Evolutionary conservation across 164 flowering plant genomes (phyloP).

Genomic region (Nymphaea thermarum): DNA sequence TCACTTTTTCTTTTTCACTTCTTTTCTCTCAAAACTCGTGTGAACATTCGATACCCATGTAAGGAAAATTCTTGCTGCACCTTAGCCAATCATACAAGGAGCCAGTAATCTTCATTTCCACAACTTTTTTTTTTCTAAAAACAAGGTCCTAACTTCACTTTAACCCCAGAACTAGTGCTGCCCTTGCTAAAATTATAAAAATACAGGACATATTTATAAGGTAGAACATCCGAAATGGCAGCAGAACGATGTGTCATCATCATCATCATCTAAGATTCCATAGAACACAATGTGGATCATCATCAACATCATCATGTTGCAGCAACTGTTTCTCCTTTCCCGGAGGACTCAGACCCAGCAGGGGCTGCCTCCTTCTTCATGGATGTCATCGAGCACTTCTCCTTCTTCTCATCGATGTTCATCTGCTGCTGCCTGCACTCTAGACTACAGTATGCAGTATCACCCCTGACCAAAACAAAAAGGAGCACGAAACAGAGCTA

Average conservation of each 20-base stretch:
- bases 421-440: conserved; percentile 60
- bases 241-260: not conserved
- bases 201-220: not conserved
- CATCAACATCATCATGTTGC: conserved; percentile 8
- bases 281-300: not conserved
- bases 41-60: not conserved
- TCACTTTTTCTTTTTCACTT: not conserved
- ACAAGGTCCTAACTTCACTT: not conserved
- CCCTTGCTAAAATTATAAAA: no score
- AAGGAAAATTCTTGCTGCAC: not conserved
- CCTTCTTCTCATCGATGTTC: conserved; percentile 46
- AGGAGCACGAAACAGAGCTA: no score
- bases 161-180: not conserved
- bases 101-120: not conserved
- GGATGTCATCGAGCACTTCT: conserved; percentile 32
- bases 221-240: not conserved
- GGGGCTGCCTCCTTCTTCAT: conserved; percentile 18
- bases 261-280: not conserved
- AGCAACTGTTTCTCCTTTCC: conserved; percentile 25
- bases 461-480: conserved; percentile 28
- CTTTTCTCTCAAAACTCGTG: not conserved
- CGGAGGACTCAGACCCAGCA: conserved; percentile 14
- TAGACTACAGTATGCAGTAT: conserved; percentile 48
- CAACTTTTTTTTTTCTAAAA: not conserved
- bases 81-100: no score